Evolutionary conservation across 306 rosid species (phyloP).

Genomic region (Pterocarpus santalinus): DNA sequence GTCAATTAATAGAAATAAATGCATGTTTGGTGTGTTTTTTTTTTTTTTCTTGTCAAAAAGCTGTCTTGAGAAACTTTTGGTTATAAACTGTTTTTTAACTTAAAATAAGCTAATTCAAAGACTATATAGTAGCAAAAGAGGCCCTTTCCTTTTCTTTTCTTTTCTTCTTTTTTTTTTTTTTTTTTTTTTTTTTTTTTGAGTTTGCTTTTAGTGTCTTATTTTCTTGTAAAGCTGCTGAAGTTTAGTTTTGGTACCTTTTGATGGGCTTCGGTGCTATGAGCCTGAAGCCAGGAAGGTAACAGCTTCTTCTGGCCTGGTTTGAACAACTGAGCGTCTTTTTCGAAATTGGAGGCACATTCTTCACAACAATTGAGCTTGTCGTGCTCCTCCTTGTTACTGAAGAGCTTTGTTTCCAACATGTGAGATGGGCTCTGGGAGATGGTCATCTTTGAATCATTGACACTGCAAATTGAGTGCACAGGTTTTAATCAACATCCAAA

Average conservation of each 20-base stretch:
- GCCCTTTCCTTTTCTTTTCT: too few species aligned
- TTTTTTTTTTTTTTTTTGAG: background rate
- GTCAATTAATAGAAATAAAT: background rate
- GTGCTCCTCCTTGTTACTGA: slow-evolving; percentile 60
- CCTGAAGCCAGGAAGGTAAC: slow-evolving; percentile 93
- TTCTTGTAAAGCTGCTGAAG: background rate
- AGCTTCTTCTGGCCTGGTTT: slow-evolving; percentile 72
- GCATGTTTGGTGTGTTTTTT: background rate
- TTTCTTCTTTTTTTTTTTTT: too few species aligned
- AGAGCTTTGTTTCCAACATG: slow-evolving; percentile 63
- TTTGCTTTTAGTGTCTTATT: background rate
- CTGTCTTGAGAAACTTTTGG: too few species aligned
- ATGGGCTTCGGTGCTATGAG: slow-evolving; percentile 62
- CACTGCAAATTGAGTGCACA: slow-evolving; percentile 62
- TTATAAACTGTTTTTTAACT: too few species aligned
- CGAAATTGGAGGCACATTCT: slow-evolving; percentile 79
- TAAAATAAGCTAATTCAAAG: too few species aligned
- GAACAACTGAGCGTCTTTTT: slow-evolving; percentile 76
- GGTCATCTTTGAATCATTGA: slow-evolving; percentile 65
- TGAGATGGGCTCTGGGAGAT: slow-evolving; percentile 55
- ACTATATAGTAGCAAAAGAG: too few species aligned
- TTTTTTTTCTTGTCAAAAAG: too few species aligned
- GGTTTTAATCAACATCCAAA: slow-evolving; percentile 38
- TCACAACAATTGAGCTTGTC: slow-evolving; percentile 69
- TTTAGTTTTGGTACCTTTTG: slow-evolving; percentile 66